Percentiles rank a stretch among this genome's conserved stretches.
phyloP scores from a whole-genome alignment of 768 basidiomycete species.

The Suillus tomentosus region DNA sequence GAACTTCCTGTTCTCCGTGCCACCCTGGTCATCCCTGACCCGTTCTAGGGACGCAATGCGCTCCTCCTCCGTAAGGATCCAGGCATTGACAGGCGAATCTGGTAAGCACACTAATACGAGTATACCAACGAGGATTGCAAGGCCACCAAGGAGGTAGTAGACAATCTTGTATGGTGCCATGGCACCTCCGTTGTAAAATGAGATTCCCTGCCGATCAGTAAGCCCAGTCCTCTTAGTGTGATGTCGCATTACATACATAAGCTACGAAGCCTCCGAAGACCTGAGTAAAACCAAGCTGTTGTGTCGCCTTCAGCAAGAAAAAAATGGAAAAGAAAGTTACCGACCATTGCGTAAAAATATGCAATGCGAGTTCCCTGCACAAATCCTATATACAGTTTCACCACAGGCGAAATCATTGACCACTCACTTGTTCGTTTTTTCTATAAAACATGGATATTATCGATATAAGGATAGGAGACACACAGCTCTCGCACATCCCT shows the following conservation, averaged over 20 bases:
- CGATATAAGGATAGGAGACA: slow-evolving; percentile 41
- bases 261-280: slow-evolving; percentile 42
- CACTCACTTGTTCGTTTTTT: slow-evolving; percentile 40
- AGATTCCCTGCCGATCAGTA: slow-evolving; percentile 28
- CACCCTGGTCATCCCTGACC: slow-evolving; percentile 38
- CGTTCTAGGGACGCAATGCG: slow-evolving; percentile 42
- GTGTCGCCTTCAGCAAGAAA: slow-evolving; percentile 5
- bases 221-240: background rate
- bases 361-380: slow-evolving; percentile 34
- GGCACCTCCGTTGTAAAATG: slow-evolving; percentile 34
- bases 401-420: background rate
- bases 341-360: slow-evolving; percentile 41
- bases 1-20: slow-evolving; percentile 29
- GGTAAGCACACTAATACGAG: slow-evolving; percentile 40
- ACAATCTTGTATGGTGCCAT: slow-evolving; percentile 40
- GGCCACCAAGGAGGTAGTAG: slow-evolving; percentile 39
- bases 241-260: slow-evolving; percentile 25
- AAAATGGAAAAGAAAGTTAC: background rate
- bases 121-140: slow-evolving; percentile 39
- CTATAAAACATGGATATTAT: slow-evolving; percentile 42
- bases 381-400: background rate
- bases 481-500: slow-evolving; percentile 41
- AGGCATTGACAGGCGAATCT: slow-evolving; percentile 42
- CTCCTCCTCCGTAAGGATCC: slow-evolving; percentile 38
- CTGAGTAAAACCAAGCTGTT: slow-evolving; percentile 32